Evolutionary conservation across 2,329 filamentous ascomycete genomes (phyloP).

Genomic region (Fusarium albidum): DNA sequence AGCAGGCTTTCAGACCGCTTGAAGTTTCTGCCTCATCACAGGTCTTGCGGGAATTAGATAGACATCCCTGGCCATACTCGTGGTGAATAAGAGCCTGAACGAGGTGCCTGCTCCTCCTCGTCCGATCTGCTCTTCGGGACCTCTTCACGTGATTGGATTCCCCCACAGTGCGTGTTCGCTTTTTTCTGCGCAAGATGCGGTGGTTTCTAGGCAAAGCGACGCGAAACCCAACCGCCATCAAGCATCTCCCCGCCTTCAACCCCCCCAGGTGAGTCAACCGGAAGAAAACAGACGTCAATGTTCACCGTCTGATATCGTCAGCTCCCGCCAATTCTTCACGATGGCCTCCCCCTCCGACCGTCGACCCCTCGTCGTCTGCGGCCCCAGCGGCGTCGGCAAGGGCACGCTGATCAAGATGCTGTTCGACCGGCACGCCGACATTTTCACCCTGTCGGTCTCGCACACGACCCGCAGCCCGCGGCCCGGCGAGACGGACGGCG

Average conservation of each 20-base stretch:
- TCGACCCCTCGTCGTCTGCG: slow-evolving; percentile 79
- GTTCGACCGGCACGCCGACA: slow-evolving; percentile 63
- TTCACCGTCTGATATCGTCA: background rate
- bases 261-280: slow-evolving; percentile 15
- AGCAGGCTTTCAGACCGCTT: too few relatives aligned
- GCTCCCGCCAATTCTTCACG: slow-evolving; percentile 26
- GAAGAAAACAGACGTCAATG: rapidly evolving
- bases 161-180: slow-evolving; percentile 19
- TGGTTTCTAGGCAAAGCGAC: slow-evolving; percentile 29
- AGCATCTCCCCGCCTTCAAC: slow-evolving; percentile 15
- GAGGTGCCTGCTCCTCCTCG: too few relatives aligned
- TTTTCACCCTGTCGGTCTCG: slow-evolving; percentile 65
- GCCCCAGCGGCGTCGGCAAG: slow-evolving; percentile 83
- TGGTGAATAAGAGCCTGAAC: too few relatives aligned
- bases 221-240: slow-evolving; percentile 20
- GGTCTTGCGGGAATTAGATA: too few relatives aligned
- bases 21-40: too few relatives aligned
- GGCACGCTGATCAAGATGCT: slow-evolving; percentile 80
- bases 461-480: slow-evolving; percentile 86
- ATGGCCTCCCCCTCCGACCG: slow-evolving; percentile 52
- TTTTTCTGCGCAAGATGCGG: slow-evolving; percentile 26
- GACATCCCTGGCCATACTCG: too few relatives aligned
- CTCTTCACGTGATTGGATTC: slow-evolving; percentile 22
- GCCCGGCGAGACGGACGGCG: slow-evolving; percentile 76
- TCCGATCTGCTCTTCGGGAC: too few relatives aligned